Percentiles rank a stretch among this genome's conserved stretches.
Conservation (phyloP, 2,329 filamentous ascomycete genomes). For the Exophiala xenobiotica region DNA sequence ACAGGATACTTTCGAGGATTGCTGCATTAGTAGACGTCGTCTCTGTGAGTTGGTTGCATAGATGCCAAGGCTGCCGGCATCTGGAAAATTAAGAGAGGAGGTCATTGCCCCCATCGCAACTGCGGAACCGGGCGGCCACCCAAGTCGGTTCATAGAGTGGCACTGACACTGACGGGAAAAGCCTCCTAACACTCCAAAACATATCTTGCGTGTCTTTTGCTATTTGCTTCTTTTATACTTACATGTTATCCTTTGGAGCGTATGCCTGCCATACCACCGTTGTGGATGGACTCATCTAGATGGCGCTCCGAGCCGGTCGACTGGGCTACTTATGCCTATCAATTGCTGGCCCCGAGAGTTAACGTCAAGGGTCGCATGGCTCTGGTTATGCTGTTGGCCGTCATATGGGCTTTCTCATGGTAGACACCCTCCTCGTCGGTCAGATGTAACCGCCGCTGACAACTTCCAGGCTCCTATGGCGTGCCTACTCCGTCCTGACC, state of each 20-base stretch:
- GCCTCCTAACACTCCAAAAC: background rate
- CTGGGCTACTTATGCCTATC: constrained; percentile 48
- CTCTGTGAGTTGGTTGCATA: too few relatives aligned
- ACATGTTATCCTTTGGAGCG: constrained; percentile 17
- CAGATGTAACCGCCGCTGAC: background rate
- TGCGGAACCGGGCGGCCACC: too few relatives aligned
- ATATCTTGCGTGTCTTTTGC: background rate
- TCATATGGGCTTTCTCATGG: constrained; percentile 52
- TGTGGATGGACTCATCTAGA: constrained; percentile 36
- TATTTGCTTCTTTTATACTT: background rate
- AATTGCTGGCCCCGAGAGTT: constrained; percentile 46
- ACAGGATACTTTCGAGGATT: too few relatives aligned
- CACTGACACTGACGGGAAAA: background rate
- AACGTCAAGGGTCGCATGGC: constrained; percentile 51
- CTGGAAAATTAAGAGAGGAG: too few relatives aligned
- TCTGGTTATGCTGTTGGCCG: constrained; percentile 47
- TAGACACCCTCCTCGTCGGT: constrained; percentile 31
- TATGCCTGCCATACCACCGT: constrained; percentile 28
- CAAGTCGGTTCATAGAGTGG: too few relatives aligned
- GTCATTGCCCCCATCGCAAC: too few relatives aligned
- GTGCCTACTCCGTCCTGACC: constrained; percentile 83
- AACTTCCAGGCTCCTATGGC: constrained; percentile 69
- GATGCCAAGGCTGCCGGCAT: too few relatives aligned
- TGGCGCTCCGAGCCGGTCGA: constrained; percentile 49
- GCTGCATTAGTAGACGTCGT: too few relatives aligned